Conservation (phyloP, 139 green algal species). For the Mesostigma viride region DNA sequence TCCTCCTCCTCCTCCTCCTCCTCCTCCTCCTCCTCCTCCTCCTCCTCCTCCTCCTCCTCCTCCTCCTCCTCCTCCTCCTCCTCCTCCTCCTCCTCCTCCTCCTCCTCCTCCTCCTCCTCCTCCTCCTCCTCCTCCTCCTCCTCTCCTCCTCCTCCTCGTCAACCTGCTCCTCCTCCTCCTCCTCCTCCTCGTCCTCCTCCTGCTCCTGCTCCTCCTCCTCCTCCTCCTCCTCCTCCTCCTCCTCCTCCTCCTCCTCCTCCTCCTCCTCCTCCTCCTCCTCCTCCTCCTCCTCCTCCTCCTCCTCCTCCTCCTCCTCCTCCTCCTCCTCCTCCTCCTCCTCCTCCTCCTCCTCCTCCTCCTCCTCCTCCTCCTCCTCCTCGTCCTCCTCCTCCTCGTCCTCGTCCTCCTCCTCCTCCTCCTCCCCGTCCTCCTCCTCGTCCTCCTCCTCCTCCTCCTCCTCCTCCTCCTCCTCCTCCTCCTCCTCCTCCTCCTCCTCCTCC, state of each 20-base stretch:
- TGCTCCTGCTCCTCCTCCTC: neutral
- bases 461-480: neutral
- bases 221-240: slow-evolving; percentile 1
- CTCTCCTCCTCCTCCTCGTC: neutral
- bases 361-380: neutral
- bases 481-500: neutral
- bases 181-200: neutral
- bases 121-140: slow-evolving; percentile 1
- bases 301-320: neutral
- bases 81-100: slow-evolving; percentile 1
- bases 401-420: neutral
- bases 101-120: neutral
- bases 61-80: slow-evolving; percentile 1
- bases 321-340: slow-evolving; percentile 1
- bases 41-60: neutral
- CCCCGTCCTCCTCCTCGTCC: too few relatives aligned
- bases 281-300: slow-evolving; percentile 1
- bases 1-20: slow-evolving; percentile 1
- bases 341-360: slow-evolving; percentile 1
- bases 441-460: neutral
- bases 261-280: slow-evolving; percentile 1
- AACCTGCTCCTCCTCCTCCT: neutral
- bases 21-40: slow-evolving; percentile 1
- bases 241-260: neutral
- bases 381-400: neutral